Base-by-base conservation (phyloP, 2,329 filamentous ascomycete genomes). In the Cladobotryum protrusum region DNA sequence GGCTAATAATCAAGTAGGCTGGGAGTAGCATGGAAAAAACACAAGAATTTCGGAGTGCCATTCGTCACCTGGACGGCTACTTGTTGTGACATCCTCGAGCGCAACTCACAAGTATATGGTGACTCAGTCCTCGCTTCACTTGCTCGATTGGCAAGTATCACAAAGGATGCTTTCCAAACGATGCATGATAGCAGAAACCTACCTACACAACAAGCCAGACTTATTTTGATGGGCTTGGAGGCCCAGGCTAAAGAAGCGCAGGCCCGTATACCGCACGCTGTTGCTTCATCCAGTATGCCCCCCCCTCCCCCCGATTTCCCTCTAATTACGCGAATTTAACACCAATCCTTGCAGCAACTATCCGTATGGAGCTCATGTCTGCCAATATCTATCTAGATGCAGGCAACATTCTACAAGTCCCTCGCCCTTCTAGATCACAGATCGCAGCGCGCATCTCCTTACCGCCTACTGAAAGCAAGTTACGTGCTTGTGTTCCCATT, bases 141-240 rank as follows among this genome's bases (percentile, higher is more conserved):
- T 4, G 65, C 67, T 3, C 67, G 73, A 6, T 52, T 76, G 3
- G 63, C 71, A 5, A 68, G 70, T 35, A 64, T 74, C 13, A 56
- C 63, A 2, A 67, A 67, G 43, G 68, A 74, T 48, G 67, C 71
- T 3, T 56, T 63, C 34, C 59, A 62, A 5, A 58, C 70, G 3
- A 57, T 64, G 5, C 56, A 62, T 24, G 56, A 61, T n/a, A 52
- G 52, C 8, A 55, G 61, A 37, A 50, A 58, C 34, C 62, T 63
- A 40, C 59, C 57, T 5, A 62, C 70, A 35, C 67, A 74, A 50
- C 72, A 77, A 41, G 65, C 63, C 17, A 61, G 64, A 3, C 64
- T 79, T 15, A 65, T 78, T 52, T 58, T 74, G n/a, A 63, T 70
- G 2, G 76, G 76, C 0, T 66, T 79, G 24, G 73, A 76, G 50